Conservation (phyloP, 2,329 filamentous ascomycete genomes). For the Juglanconis juglandina region DNA sequence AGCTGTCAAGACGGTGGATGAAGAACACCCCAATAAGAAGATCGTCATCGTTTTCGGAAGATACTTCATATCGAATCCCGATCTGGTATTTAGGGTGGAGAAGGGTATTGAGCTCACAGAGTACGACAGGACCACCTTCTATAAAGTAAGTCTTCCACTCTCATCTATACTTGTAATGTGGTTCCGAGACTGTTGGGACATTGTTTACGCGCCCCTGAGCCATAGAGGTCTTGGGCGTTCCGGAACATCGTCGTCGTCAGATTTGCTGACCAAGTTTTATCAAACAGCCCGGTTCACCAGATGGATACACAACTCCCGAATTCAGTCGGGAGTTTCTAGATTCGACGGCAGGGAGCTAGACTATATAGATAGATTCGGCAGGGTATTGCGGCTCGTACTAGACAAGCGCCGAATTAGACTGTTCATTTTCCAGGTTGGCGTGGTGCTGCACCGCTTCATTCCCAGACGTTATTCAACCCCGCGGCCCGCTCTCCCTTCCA, state of each 20-base stretch:
- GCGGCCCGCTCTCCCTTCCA: too few relatives aligned
- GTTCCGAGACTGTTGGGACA: too few relatives aligned
- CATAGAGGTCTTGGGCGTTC: too few relatives aligned
- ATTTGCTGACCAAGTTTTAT: too few relatives aligned
- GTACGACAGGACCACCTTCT: conserved; percentile 38
- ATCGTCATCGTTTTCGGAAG: conserved; percentile 38
- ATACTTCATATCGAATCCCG: conserved; percentile 42
- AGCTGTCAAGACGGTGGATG: conserved; percentile 27
- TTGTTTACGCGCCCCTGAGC: too few relatives aligned
- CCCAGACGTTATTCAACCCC: too few relatives aligned
- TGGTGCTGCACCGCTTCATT: background rate
- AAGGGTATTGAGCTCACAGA: conserved; percentile 32
- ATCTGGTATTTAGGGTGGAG: conserved; percentile 38
- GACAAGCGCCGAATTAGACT: background rate
- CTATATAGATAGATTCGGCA: background rate
- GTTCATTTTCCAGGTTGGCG: too few relatives aligned
- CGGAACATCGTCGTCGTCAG: too few relatives aligned
- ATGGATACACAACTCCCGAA: conserved; percentile 37
- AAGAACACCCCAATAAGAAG: conserved; percentile 22
- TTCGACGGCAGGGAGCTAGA: background rate
- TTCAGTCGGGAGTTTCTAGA: conserved; percentile 29
- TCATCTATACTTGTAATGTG: too few relatives aligned
- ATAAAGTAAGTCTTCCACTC: conserved; percentile 19
- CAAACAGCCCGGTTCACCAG: conserved; percentile 24
- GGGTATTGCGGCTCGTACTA: background rate